A percentile compares a stretch with the other conserved stretches of the same genome.
Conservation (phyloP, 805 yeast genomes). For the Saccharomycopsis fodiens region DNA sequence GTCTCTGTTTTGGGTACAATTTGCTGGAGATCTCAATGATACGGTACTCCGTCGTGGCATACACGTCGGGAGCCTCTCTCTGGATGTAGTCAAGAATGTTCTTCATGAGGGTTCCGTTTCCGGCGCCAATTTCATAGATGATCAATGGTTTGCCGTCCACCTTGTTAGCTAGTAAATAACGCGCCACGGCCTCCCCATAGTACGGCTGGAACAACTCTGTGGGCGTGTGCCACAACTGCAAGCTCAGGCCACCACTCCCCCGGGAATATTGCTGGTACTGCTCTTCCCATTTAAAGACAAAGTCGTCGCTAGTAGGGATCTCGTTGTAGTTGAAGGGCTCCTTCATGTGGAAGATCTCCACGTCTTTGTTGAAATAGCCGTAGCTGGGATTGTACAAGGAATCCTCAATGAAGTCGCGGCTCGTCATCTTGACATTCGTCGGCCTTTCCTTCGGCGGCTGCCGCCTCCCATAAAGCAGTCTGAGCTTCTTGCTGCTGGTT, state of each 20-base stretch:
- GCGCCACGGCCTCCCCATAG: constrained; percentile 81
- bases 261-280: constrained; percentile 50
- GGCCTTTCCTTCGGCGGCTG: constrained; percentile 38
- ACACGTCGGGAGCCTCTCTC: constrained; percentile 63
- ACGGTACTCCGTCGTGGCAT: constrained; percentile 55
- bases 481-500: constrained; percentile 31
- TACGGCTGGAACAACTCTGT: constrained; percentile 78
- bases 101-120: constrained; percentile 80
- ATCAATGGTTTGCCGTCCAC: constrained; percentile 49
- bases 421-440: constrained; percentile 55
- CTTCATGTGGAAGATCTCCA: constrained; percentile 62
- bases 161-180: constrained; percentile 60
- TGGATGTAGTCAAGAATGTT: constrained; percentile 62
- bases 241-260: constrained; percentile 19
- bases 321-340: constrained; percentile 46
- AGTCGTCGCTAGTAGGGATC: constrained; percentile 58
- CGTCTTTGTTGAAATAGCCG: constrained; percentile 77
- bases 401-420: constrained; percentile 77
- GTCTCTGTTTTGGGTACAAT: constrained; percentile 50
- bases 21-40: constrained; percentile 65
- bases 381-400: constrained; percentile 73
- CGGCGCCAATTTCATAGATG: constrained; percentile 86
- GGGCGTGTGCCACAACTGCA: constrained; percentile 87
- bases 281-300: constrained; percentile 57
- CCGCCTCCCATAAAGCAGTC: constrained; percentile 11